A percentile compares a stretch with the other conserved stretches of the same genome.
Evolutionary conservation across 1,139 yeast species (phyloP).

Genomic region (Yarrowia galli): DNA sequence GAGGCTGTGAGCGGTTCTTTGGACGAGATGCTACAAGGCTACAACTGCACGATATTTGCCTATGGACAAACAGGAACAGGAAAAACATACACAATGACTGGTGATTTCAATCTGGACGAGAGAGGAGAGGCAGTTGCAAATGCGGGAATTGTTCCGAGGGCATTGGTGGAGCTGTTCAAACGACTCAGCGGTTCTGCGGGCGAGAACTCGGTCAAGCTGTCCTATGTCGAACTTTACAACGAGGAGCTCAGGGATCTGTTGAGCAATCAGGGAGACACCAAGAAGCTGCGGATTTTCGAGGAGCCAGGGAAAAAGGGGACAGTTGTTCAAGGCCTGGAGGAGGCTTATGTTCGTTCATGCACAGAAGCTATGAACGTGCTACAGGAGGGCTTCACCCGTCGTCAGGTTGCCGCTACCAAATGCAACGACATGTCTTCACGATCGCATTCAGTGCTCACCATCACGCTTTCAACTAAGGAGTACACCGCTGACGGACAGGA

Average conservation of each 20-base stretch:
- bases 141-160: constrained; percentile 77
- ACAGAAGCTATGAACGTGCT: constrained; percentile 54
- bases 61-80: constrained; percentile 95
- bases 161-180: constrained; percentile 59
- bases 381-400: constrained; percentile 57
- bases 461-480: constrained; percentile 57
- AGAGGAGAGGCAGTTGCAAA: constrained; percentile 50
- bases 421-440: constrained; percentile 67
- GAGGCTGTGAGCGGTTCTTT: constrained; percentile 62
- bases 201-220: constrained; percentile 69
- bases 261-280: constrained; percentile 48
- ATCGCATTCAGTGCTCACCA: constrained; percentile 74
- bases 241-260: constrained; percentile 72
- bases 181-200: constrained; percentile 51
- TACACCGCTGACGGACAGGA: constrained; percentile 48
- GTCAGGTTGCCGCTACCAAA: constrained; percentile 69
- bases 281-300: constrained; percentile 56
- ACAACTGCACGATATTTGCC: constrained; percentile 81
- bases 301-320: constrained; percentile 50
- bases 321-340: constrained; percentile 57
- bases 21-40: constrained; percentile 46
- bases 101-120: constrained; percentile 55
- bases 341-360: constrained; percentile 51
- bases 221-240: constrained; percentile 76
- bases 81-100: constrained; percentile 87